Evolutionary conservation across 352 stramenopile genomes (phyloP).

Genomic region (Phytophthora quininea): DNA sequence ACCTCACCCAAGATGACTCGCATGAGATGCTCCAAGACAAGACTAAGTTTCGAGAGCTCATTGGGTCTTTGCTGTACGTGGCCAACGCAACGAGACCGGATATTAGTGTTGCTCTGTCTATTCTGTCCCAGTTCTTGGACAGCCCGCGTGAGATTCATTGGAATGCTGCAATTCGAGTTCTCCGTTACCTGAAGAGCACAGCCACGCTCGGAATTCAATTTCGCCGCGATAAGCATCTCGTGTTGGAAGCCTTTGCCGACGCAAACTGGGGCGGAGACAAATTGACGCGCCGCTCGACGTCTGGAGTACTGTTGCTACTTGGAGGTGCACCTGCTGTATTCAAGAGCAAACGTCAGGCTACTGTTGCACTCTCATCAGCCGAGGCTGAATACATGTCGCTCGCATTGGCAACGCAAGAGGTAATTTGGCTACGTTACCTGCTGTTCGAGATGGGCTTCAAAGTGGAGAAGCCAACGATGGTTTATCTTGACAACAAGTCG

Average conservation of each 20-base stretch:
- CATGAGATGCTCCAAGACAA: not conserved
- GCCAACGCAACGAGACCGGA: slow-evolving; percentile 28
- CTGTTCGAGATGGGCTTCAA: slow-evolving; percentile 10
- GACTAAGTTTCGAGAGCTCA: slow-evolving; percentile 12
- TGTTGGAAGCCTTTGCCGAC: slow-evolving; percentile 14
- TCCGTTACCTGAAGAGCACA: slow-evolving; percentile 24
- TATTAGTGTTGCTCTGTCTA: slow-evolving; percentile 5
- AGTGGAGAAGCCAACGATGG: not conserved
- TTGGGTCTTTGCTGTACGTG: slow-evolving; percentile 23
- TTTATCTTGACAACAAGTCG: slow-evolving; percentile 19
- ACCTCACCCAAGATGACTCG: slow-evolving; percentile 2
- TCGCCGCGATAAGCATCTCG: not conserved
- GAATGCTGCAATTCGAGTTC: slow-evolving; percentile 2
- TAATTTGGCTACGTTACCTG: slow-evolving; percentile 6
- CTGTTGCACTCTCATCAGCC: slow-evolving; percentile 20
- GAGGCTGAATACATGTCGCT: slow-evolving; percentile 34
- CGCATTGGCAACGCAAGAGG: slow-evolving; percentile 8
- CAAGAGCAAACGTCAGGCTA: slow-evolving; percentile 24
- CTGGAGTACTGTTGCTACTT: slow-evolving; percentile 19
- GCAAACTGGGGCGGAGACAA: slow-evolving; percentile 29
- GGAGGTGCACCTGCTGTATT: slow-evolving; percentile 19
- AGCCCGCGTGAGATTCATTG: slow-evolving; percentile 21
- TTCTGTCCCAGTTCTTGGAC: slow-evolving; percentile 21
- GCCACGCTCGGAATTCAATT: not conserved
- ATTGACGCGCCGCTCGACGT: slow-evolving; percentile 18